Base-by-base conservation (phyloP, 2,329 filamentous ascomycete genomes). In the Colletotrichum spinosum region DNA sequence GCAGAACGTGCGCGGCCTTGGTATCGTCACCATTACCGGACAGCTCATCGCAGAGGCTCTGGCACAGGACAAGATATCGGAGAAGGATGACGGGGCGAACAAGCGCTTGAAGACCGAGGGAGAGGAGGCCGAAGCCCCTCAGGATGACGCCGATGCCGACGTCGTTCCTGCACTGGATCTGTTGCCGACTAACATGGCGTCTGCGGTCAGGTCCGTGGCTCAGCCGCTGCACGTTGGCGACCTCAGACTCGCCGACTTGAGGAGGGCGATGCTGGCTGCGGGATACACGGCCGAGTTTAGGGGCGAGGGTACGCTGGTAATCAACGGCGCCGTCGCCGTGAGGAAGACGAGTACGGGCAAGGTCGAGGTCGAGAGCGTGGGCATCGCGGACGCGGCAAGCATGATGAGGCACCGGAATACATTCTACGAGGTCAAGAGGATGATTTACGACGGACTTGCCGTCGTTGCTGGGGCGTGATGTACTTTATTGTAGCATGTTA, bases 201-300 rank as follows among this genome's bases (percentile, higher is more conserved):
- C 92, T 1, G 90, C 92, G 0, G 90, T 91, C 8, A 86, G 92
- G 67, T 90, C 92, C 4, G 89, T 91, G 39, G 90, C 93, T 0
- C 93, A 95, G 69, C 94, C 96, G 10, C 88, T 99, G 50, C 96
- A 98, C 76, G 96, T 99, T 4, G 96, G 96, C 68, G 96, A 99
- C 76, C 81, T 98, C 46, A 88, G 95, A 25, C 86, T 99, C 15
- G 93, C 95, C 1, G 94, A 98, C 76, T 82, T 99, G 64, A 86
- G 96, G 55, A 90, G 92, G 66, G 86, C 94, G 17, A 92, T 99
- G 88, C 90, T 93, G 72, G 84, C 86, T 12, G 86, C 90, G 3
- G 94, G 94, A 0, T 94, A 97, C 79, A 90, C 88, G 12, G 95
- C 95, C 1, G 96, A 97, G 77, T 97, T 98, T 77, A 86, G 93